phyloP scores from a whole-genome alignment of 2,329 filamentous ascomycete genomes.

The Exophiala lecanii-corni region DNA sequence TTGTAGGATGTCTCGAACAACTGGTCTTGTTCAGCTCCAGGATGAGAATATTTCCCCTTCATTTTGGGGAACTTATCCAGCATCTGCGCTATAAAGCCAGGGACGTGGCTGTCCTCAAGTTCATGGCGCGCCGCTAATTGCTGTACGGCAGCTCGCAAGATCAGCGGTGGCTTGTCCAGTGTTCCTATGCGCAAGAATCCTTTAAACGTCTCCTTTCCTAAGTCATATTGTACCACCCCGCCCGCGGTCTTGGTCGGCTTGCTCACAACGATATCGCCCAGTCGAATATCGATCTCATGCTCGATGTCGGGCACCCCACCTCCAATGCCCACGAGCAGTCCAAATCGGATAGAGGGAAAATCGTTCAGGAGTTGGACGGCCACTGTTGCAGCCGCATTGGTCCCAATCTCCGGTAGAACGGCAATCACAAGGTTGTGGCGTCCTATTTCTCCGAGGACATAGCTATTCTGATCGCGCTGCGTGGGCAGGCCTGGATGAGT shows the following conservation, averaged over 20 bases:
- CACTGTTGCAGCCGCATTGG: constrained; percentile 11
- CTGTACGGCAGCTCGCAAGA: constrained; percentile 15
- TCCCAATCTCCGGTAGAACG: constrained; percentile 16
- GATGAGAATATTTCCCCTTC: background rate
- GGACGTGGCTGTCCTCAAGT: background rate
- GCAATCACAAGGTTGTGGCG: constrained; percentile 23
- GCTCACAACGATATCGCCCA: constrained; percentile 30
- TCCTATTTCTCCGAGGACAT: constrained; percentile 17
- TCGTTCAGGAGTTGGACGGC: constrained; percentile 16
- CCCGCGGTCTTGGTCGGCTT: constrained; percentile 6
- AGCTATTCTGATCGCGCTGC: constrained; percentile 13
- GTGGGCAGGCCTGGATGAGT: background rate
- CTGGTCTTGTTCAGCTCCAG: constrained; percentile 3
- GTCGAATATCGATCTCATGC: constrained; percentile 18
- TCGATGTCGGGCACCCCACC: constrained; percentile 27
- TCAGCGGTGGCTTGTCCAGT: constrained; percentile 21
- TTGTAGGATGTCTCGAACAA: constrained; percentile 26
- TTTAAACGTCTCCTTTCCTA: constrained; percentile 21
- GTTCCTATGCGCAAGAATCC: constrained; percentile 17
- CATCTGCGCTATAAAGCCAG: background rate
- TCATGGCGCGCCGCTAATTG: constrained; percentile 18
- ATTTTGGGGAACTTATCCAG: background rate
- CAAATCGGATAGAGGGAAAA: constrained; percentile 22
- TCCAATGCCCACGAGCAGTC: constrained; percentile 44
- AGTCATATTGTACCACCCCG: constrained; percentile 26